Base-by-base conservation (phyloP, 2,329 filamentous ascomycete species). In the Pyricularia grisea region DNA sequence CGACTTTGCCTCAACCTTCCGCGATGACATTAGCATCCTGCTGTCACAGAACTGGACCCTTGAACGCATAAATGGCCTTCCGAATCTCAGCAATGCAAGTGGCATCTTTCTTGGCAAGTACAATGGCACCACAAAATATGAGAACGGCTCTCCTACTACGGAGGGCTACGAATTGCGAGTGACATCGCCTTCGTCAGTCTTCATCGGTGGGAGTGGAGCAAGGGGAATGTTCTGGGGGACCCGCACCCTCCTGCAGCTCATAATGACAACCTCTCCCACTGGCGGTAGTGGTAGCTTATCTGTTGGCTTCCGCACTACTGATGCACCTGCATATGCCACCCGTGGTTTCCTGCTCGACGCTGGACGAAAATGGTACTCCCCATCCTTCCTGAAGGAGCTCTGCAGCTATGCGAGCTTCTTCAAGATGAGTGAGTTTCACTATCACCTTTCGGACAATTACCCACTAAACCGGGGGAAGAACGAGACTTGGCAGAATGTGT, bases 371-470 rank as follows among this genome's bases (percentile, higher is more conserved):
- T 88, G 82, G 74, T 88, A 88, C 72, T 82, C 85, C 0, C 77
- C 80, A 10, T 77, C 80, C 20, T 88, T 87, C 71, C 73, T 88
- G n/a, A 78, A 81, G 58, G 85, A 88, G n/a, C 76, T 88, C 70
- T 88, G 86, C 75, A 80, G 82, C 0, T 88, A 87, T 74, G 82
- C 86, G 71, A 87, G 85, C 42, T 88, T 85, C 74, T 88, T 87
- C 78, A 88, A 88, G 73, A 82, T 87, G 72, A 87, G 86, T 71
- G 82, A 82, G 1, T 84, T 88, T 68, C 86, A 88, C 65, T 75
- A 88, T 23, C 86, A 88, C 73, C 78, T 87, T 2, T 86, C 82
- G 71, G 86, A 88, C 73, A 87, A 87, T 71, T 67, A 67, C 65
- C 65, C 65, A 31, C 76, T 85, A 2, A 81, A 81, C 73, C 81